Percentiles rank a stretch among this genome's conserved stretches.
These are phyloP conservation scores for Aspergillus clavatus DNA, from an alignment of 2,329 filamentous ascomycete species.

Conservation along the genomic window DNA sequence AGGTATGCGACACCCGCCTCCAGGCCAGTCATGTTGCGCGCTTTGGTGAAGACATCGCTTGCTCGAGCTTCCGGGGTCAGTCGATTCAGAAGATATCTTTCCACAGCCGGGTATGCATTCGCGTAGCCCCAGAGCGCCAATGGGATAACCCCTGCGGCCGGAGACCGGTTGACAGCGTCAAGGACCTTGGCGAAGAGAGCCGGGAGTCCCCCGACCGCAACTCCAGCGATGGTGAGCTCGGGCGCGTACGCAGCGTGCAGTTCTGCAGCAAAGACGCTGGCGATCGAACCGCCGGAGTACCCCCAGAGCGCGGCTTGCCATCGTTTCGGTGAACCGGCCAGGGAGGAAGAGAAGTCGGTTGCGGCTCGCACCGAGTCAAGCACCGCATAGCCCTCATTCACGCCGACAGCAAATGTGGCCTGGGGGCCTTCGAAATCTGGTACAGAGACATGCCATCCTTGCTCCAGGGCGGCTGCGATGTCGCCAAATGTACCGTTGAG, in stretches of 20 bases:
- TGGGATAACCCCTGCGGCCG: slow-evolving; percentile 35
- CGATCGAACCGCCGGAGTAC: slow-evolving; percentile 52
- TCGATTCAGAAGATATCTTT: slow-evolving; percentile 11
- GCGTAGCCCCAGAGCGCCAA: slow-evolving; percentile 23
- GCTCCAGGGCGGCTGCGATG: slow-evolving; percentile 37
- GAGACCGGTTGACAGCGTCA: slow-evolving; percentile 26
- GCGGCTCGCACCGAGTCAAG: slow-evolving; percentile 44
- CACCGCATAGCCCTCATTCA: slow-evolving; percentile 41
- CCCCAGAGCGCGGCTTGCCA: slow-evolving; percentile 50
- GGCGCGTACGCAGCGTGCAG: slow-evolving; percentile 13
- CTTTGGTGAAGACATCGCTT: slow-evolving; percentile 17
- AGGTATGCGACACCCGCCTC: no score
- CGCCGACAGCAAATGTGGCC: slow-evolving; percentile 41
- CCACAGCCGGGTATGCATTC: slow-evolving; percentile 23
- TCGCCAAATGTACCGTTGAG: no score
- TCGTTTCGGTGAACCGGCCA: slow-evolving; percentile 30
- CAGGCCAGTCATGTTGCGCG: no score
- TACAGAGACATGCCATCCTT: slow-evolving; percentile 46
- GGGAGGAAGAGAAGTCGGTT: slow-evolving; percentile 22
- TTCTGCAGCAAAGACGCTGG: slow-evolving; percentile 16
- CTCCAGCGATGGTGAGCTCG: slow-evolving; percentile 39
- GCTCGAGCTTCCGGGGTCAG: slow-evolving; percentile 15
- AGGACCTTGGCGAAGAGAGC: slow-evolving; percentile 40
- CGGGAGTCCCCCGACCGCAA: slow-evolving; percentile 47
- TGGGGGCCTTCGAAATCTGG: slow-evolving; percentile 46